Percentiles rank a stretch among this genome's conserved stretches.
These are phyloP conservation scores for Fraxinus sp. DNA, from an alignment of 305 asterid genomes.

Conservation along the genomic window DNA sequence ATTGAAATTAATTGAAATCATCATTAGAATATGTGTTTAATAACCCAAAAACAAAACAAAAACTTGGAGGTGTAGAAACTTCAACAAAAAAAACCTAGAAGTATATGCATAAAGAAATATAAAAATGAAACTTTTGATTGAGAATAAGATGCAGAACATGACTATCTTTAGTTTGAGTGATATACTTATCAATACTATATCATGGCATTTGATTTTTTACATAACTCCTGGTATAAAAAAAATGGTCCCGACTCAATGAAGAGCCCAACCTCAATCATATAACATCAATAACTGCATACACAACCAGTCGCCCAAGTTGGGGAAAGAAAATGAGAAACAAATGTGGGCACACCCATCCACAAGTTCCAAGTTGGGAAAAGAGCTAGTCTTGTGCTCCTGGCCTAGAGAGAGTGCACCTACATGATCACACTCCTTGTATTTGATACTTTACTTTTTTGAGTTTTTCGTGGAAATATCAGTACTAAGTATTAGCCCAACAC, in stretches of 20 bases:
- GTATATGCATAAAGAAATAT: background rate
- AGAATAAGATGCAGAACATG: background rate
- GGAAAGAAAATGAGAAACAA: background rate
- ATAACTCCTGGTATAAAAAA: no score
- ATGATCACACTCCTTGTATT: background rate
- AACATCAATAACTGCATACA: background rate
- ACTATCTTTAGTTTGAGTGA: background rate
- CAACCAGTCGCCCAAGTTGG: background rate
- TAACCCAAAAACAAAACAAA: no score
- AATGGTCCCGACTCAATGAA: background rate
- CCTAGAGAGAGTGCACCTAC: background rate
- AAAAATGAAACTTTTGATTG: background rate
- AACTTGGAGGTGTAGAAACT: background rate
- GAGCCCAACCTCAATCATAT: background rate
- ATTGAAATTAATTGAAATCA: background rate
- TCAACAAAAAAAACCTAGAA: background rate
- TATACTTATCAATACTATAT: background rate
- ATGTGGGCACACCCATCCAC: background rate
- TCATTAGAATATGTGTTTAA: background rate
- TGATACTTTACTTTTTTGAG: no score
- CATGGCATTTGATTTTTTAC: background rate
- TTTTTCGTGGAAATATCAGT: no score
- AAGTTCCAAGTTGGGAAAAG: background rate
- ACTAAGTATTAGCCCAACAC: background rate
- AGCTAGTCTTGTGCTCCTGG: background rate